Conservation (phyloP, 768 basidiomycete species). For the Pleurotus pulmonarius region DNA sequence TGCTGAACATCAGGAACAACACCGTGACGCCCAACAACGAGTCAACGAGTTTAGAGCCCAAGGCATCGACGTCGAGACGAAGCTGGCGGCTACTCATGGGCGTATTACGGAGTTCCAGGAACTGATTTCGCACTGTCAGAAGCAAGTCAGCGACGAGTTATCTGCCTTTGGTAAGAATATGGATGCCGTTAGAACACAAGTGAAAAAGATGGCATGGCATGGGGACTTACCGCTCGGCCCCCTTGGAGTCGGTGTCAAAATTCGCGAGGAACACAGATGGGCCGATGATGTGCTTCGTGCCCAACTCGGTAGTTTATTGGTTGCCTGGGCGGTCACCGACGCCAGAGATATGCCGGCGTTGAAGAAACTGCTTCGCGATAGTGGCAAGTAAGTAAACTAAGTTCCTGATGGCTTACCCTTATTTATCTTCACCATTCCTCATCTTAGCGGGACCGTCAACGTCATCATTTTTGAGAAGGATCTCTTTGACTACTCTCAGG, state of each 20-base stretch:
- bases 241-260: conserved; percentile 72
- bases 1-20: conserved; percentile 9
- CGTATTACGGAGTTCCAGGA: conserved; percentile 43
- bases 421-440: background rate
- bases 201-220: conserved; percentile 52
- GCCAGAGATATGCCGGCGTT: conserved; percentile 55
- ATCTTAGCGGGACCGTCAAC: conserved; percentile 35
- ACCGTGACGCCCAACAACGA: conserved; percentile 4
- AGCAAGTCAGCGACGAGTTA: conserved; percentile 54
- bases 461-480: conserved; percentile 71
- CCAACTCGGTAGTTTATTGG: conserved; percentile 56
- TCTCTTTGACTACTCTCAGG: conserved; percentile 73
- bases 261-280: conserved; percentile 64
- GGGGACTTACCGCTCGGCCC: conserved; percentile 75
- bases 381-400: conserved; percentile 57
- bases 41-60: conserved; percentile 25
- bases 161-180: conserved; percentile 63
- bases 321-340: conserved; percentile 74
- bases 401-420: background rate
- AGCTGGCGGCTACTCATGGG: conserved; percentile 26
- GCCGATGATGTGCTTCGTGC: conserved; percentile 53
- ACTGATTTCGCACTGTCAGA: conserved; percentile 46
- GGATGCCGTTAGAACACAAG: conserved; percentile 49
- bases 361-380: conserved; percentile 49
- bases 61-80: conserved; percentile 32